These are phyloP conservation scores for Vigna hirtella DNA, from an alignment of 306 rosid genomes.

Conservation along the genomic window DNA sequence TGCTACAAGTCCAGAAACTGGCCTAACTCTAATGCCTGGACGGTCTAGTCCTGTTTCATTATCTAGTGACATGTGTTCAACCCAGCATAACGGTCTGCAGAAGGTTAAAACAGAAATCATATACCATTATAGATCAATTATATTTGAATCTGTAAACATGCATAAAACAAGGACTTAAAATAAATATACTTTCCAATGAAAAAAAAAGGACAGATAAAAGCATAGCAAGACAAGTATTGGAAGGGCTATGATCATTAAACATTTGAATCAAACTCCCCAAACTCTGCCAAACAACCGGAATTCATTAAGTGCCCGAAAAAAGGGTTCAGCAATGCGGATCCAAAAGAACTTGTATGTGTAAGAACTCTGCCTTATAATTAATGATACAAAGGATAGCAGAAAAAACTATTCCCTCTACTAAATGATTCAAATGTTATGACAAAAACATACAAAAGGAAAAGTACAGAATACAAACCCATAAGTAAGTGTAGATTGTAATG, in stretches of 20 bases:
- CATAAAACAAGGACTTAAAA: slow-evolving; percentile 23
- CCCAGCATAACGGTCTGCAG: slow-evolving; percentile 84
- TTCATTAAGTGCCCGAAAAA: background rate
- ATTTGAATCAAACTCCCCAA: background rate
- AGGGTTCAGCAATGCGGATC: background rate
- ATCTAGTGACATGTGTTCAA: slow-evolving; percentile 85
- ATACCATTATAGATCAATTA: slow-evolving; percentile 26
- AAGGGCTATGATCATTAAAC: slow-evolving; percentile 30
- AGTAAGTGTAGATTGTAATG: slow-evolving; percentile 8
- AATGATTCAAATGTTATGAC: slow-evolving; percentile 5
- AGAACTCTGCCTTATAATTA: slow-evolving; percentile 16
- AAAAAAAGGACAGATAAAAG: slow-evolving; percentile 8
- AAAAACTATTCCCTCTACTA: slow-evolving; percentile 19
- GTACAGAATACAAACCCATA: background rate
- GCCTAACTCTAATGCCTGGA: slow-evolving; percentile 78
- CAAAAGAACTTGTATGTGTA: background rate
- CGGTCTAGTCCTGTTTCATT: slow-evolving; percentile 86
- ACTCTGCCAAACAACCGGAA: background rate
- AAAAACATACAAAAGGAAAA: slow-evolving; percentile 14
- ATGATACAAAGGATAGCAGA: background rate
- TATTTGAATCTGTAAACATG: background rate
- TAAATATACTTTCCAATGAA: slow-evolving; percentile 14
- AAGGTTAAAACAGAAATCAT: slow-evolving; percentile 34
- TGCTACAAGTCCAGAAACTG: slow-evolving; percentile 95
- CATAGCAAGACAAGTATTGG: background rate